Evolutionary conservation across 257 asterid species (phyloP), one percentile per base, ranked within the genome.

Genomic region (Nicotiana noctiflora): DNA sequence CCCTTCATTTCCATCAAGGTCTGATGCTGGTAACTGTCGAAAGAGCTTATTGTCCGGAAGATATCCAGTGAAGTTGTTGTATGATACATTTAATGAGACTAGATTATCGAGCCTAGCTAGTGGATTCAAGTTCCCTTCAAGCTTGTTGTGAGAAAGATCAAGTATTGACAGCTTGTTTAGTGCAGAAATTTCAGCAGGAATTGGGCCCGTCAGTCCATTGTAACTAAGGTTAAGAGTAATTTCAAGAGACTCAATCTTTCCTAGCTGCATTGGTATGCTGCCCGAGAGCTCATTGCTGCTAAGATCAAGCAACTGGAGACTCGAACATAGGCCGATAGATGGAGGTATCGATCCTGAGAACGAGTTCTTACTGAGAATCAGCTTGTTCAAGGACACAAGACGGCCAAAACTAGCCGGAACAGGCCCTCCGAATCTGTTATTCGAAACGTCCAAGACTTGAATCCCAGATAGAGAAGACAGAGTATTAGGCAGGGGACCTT

Each of bases 21-120:
- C 89, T 40, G 88, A 82, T 51, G 80, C 53, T 11, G 89, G 80
- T 25, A 88, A 81, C 70, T 88, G 89, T 40, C 86, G 82, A 52
- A 88, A 88, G 66, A 88, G 86, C 79, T 86, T 86, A 82, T 76
- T 86, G 78, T 88, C 89, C 2, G 91, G 91, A 51, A 88, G 89
- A 84, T 65, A 72, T 31, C 91, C 91, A 3, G 89, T 82, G 67
- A 88, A 84, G 34, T 86, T 86, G 49, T 88, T 88, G 85, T 64
- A 60, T 4, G 91, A 88, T 10, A 88, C 84, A 34, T 88, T 86
- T 40, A 88, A 72, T 0, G 85, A 78, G 60, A 88, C 86, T 0
- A 88, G 89, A 75, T 86, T 88, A 21, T 84, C 85, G 3, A 88
- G 86, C 34, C 70, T 46, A 2, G 84, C 84, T 17, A 88, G 85